These are phyloP conservation scores for Lojkania enalia DNA, from an alignment of 2,329 filamentous ascomycete genomes.

Conservation along the genomic window DNA sequence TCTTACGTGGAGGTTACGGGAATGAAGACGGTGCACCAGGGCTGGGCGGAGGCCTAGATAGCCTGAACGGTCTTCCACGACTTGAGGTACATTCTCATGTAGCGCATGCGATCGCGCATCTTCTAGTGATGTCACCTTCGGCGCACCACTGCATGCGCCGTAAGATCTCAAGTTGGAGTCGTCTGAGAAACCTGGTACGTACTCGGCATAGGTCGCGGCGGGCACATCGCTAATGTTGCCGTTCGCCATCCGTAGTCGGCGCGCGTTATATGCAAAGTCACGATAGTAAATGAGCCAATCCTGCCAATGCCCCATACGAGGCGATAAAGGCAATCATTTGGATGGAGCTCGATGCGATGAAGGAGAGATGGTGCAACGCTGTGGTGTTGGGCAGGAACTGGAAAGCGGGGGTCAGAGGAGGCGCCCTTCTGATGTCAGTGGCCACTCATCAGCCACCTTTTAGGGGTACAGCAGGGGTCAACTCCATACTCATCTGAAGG, in stretches of 20 bases:
- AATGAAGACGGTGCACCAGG: constrained; percentile 42
- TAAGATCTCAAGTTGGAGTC: constrained; percentile 3
- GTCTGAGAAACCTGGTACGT: constrained; percentile 43
- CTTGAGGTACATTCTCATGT: constrained; percentile 14
- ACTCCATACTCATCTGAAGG: too few species aligned
- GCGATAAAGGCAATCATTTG: constrained; percentile 33
- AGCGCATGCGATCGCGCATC: constrained; percentile 21
- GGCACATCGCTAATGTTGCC: constrained; percentile 52
- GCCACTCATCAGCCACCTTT: too few species aligned
- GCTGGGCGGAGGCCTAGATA: constrained; percentile 33
- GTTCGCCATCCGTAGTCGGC: constrained; percentile 51
- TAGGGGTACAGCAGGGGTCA: too few species aligned
- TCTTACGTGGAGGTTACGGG: constrained; percentile 43
- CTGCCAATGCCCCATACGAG: constrained; percentile 43
- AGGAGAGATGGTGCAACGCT: too few species aligned
- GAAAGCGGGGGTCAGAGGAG: too few species aligned
- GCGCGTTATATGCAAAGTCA: constrained; percentile 50
- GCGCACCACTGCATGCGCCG: constrained; percentile 20
- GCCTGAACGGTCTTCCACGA: constrained; percentile 12
- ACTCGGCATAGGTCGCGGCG: constrained; percentile 57
- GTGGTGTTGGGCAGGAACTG: too few species aligned
- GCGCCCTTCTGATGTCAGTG: too few species aligned
- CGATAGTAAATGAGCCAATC: constrained; percentile 40
- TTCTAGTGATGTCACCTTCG: constrained; percentile 9
- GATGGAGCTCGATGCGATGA: constrained; percentile 10